Percentiles rank a stretch among this genome's conserved stretches.
phyloP scores from a whole-genome alignment of 768 basidiomycete genomes.

The Suillus brevipes region DNA sequence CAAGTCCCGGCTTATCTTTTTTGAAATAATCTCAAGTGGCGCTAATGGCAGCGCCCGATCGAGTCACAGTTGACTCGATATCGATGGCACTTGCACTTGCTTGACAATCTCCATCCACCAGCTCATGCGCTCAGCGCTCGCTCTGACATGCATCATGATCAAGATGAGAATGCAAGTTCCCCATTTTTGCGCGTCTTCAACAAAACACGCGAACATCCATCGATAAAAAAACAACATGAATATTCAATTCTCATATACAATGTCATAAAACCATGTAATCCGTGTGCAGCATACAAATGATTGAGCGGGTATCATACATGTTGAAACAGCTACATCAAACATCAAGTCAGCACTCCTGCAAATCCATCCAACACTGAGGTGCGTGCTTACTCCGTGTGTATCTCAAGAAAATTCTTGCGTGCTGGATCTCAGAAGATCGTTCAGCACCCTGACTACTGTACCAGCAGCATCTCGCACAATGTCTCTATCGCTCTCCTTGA shows the following conservation, averaged over 20 bases:
- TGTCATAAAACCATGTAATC: slow-evolving; percentile 5
- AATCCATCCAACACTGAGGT: neutral
- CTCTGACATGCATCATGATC: neutral
- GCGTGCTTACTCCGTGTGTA: slow-evolving; percentile 28
- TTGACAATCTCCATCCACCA: neutral
- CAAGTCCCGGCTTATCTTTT: neutral
- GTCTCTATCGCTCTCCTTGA: slow-evolving; percentile 62
- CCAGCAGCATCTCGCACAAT: slow-evolving; percentile 74
- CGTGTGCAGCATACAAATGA: slow-evolving; percentile 29
- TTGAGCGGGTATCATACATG: slow-evolving; percentile 33
- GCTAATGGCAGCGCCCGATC: neutral
- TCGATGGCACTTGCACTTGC: neutral
- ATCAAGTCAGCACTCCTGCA: slow-evolving; percentile 13
- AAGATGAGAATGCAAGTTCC: neutral
- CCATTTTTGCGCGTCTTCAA: neutral
- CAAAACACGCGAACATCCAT: neutral
- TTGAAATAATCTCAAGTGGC: neutral
- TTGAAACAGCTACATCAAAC: slow-evolving; percentile 16
- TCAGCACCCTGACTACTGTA: slow-evolving; percentile 66
- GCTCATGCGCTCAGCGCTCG: neutral
- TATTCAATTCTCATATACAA: slow-evolving; percentile 3
- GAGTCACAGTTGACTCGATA: neutral
- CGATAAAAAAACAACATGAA: neutral
- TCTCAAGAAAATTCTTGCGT: slow-evolving; percentile 38
- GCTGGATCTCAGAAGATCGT: slow-evolving; percentile 63